Percentiles rank a stretch among this genome's conserved stretches.
These are phyloP conservation scores for Dictyostelium brefeldianum DNA, from an alignment of 78 protist species.

Conservation along the genomic window DNA sequence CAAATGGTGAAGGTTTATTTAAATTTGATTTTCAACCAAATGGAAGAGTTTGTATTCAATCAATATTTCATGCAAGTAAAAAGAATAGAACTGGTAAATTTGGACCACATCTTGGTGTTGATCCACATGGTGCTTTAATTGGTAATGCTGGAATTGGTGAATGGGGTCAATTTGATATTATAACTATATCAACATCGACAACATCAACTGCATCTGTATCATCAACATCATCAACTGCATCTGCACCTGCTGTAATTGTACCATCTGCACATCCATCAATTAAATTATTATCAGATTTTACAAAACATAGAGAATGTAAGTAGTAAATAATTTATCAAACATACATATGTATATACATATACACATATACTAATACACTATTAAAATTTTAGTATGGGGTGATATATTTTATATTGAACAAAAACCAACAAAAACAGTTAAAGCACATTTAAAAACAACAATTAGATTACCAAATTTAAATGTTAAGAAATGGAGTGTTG, in stretches of 20 bases:
- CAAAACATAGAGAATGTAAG: conserved; percentile 32
- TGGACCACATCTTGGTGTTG: conserved; percentile 71
- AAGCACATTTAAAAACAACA: conserved; percentile 6
- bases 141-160: conserved; percentile 79
- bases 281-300: conserved; percentile 11
- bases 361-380: not conserved
- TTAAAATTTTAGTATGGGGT: conserved; percentile 1
- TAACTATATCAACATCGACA: not conserved
- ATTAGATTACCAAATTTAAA: conserved; percentile 50
- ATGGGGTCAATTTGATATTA: conserved; percentile 54
- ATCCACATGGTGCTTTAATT: conserved; percentile 61
- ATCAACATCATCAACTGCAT: not conserved
- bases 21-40: conserved; percentile 12
- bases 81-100: conserved; percentile 60
- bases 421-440: conserved; percentile 23
- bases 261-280: conserved; percentile 5
- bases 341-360: too few species aligned
- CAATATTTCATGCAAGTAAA: not conserved
- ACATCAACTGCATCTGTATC: not conserved
- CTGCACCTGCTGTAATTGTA: not conserved
- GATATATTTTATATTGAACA: conserved; percentile 29
- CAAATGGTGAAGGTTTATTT: conserved; percentile 29
- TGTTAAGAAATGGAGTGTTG: conserved; percentile 42
- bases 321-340: not conserved
- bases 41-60: conserved; percentile 51